phyloP scores from a whole-genome alignment of 169 alveolate species.

The Plasmodium knowlesi region DNA sequence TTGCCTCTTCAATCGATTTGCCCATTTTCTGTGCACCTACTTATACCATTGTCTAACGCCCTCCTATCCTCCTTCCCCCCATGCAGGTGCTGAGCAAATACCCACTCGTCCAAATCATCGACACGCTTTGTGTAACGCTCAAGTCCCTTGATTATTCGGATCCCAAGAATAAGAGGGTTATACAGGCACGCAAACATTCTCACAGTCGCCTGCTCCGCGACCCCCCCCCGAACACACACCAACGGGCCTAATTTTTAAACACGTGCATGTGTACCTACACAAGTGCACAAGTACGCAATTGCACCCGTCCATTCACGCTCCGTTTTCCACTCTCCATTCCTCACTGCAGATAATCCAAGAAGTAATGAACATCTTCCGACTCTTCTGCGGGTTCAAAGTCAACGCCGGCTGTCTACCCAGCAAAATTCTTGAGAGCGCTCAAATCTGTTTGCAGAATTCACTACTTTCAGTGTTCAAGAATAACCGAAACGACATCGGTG shows the following conservation, averaged over 20 bases:
- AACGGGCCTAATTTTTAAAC: neutral
- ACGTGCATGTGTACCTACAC: neutral
- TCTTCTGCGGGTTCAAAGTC: slow-evolving; percentile 70
- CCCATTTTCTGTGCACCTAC: neutral
- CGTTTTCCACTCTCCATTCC: neutral
- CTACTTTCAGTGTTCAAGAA: slow-evolving; percentile 50
- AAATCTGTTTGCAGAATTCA: slow-evolving; percentile 69
- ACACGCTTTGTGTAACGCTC: slow-evolving; percentile 27
- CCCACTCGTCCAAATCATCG: slow-evolving; percentile 67
- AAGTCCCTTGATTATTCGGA: slow-evolving; percentile 68
- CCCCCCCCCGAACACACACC: neutral
- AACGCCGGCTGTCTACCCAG: slow-evolving; percentile 53
- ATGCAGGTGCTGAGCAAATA: slow-evolving; percentile 51
- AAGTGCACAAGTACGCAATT: neutral
- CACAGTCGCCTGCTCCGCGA: neutral
- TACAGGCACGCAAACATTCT: neutral
- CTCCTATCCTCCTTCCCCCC: neutral
- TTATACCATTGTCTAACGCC: neutral
- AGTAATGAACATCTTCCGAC: slow-evolving; percentile 29
- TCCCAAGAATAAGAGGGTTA: slow-evolving; percentile 68
- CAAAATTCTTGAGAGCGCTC: slow-evolving; percentile 40
- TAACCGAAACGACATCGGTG: slow-evolving; percentile 59
- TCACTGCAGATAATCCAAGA: slow-evolving; percentile 58
- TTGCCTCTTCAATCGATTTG: neutral
- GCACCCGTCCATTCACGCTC: neutral